Base-by-base conservation (phyloP, 192 early-diverging fungal species). In the Rhizophagus prolifer region DNA sequence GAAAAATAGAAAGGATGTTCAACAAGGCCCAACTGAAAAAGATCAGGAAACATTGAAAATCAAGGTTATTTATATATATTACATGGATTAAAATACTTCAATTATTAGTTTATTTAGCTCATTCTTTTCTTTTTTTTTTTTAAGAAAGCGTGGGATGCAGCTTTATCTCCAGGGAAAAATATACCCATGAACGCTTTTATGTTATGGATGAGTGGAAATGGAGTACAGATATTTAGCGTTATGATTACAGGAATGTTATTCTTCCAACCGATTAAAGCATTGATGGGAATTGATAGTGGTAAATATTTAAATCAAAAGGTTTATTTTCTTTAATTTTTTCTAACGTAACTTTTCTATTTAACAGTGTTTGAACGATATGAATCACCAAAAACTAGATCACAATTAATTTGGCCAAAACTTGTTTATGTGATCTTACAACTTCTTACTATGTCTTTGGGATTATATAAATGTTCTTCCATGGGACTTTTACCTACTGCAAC, bases 121-220 rank as follows among this genome's bases (percentile, higher is more conserved):
- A 2, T 12, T 44, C 41, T 12, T 10, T 38, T 2, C 2, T 26
- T 54, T 47, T 34, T 58, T 67, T 64, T 2, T 58, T 36, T 21
- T 61, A 74, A 98, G 91, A 98, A 96, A 92, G 97, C 96, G 46
- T 99, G 96, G 95, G 98, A 99, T 79, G 90, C 92, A 31, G 96
- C 97, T 7, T 83, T 97, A 58, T 90, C 85, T 2, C 94, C 94
- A 7, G 95, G 90, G 64, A 98, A 98, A 81, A 90, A 91, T 41
- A 90, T 98, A 28, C 98, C 98, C 1, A 98, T 99, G 97, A 94
- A 98, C 64, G 94, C 86, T 25, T 92, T 99, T 79, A 99, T 99
- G 98, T 89, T 98, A 31, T 99, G 94, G 87, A 99, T 99, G 98
- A 94, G 92, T 28, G 98, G 98, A 71, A 99, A 94, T 81, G 80